Evolutionary conservation across 352 stramenopile genomes (phyloP).

Genomic region (Phytopythium oedochilum): DNA sequence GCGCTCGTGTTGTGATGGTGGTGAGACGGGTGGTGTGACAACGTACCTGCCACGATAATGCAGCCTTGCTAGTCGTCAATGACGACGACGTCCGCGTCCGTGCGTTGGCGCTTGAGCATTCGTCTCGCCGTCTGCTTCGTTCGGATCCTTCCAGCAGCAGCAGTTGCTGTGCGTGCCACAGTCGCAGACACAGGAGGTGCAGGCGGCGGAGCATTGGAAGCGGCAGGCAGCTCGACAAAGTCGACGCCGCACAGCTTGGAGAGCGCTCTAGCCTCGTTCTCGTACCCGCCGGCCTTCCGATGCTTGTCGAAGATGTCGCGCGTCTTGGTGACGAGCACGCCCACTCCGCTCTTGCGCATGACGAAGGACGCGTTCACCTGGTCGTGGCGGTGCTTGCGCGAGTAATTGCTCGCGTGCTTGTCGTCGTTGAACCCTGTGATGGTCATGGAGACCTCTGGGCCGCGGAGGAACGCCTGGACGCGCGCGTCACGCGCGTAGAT

Average conservation of each 20-base stretch:
- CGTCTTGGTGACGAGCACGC: background rate
- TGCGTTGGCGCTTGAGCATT: background rate
- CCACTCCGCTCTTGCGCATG: background rate
- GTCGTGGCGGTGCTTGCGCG: constrained; percentile 4
- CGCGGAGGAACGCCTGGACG: constrained; percentile 13
- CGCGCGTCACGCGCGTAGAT: constrained; percentile 5
- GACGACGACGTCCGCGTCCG: background rate
- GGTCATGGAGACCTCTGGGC: constrained; percentile 7
- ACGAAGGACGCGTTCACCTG: background rate
- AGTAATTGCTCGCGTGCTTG: constrained; percentile 2
- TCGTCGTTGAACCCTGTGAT: background rate
- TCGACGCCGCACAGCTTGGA: background rate
- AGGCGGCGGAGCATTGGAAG: background rate
- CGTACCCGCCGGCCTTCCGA: background rate
- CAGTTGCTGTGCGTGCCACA: background rate
- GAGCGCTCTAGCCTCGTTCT: background rate
- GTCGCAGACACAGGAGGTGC: background rate
- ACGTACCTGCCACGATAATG: no score
- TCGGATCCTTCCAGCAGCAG: background rate
- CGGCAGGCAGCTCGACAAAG: background rate
- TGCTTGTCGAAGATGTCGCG: background rate
- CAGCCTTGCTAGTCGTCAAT: background rate
- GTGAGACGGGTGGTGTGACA: no score
- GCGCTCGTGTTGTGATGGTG: background rate
- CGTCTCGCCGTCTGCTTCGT: background rate